Conservation (phyloP, 495 filamentous ascomycete species). For the Tuber indicum region DNA sequence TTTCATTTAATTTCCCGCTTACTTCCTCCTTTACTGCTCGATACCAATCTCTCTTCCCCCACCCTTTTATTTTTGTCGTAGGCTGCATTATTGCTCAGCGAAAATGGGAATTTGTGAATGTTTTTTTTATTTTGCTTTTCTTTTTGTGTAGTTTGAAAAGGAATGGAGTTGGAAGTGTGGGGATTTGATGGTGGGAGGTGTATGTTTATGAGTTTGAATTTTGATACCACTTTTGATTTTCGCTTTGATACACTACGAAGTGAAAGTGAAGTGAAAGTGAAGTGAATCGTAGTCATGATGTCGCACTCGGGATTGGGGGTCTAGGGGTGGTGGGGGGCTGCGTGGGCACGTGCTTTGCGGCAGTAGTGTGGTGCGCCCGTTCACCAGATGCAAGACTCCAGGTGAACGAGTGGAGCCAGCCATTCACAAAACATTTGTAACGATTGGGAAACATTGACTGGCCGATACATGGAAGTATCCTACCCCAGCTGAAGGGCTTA, state of each 20-base stretch:
- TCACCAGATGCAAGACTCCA: neutral
- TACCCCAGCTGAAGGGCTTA: no score
- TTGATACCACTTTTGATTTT: neutral
- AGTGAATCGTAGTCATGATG: neutral
- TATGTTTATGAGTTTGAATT: neutral
- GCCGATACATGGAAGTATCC: neutral
- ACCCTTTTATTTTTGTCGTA: neutral
- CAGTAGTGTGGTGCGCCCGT: neutral
- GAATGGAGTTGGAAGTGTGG: neutral
- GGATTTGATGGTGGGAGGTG: neutral
- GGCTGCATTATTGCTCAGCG: neutral
- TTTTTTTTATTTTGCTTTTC: neutral
- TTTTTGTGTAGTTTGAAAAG: neutral
- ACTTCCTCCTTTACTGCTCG: neutral
- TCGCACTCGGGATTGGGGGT: neutral
- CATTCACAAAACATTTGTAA: neutral
- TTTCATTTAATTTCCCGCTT: neutral
- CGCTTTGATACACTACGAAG: neutral
- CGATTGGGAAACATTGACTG: neutral
- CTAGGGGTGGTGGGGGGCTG: neutral
- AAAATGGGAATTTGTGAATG: neutral
- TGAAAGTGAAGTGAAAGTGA: neutral
- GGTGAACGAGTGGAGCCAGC: no score
- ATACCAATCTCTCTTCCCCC: neutral
- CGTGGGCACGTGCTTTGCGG: neutral